Evolutionary conservation across 2,329 filamentous ascomycete genomes (phyloP).

Genomic region (Aphanoascus verrucosus): DNA sequence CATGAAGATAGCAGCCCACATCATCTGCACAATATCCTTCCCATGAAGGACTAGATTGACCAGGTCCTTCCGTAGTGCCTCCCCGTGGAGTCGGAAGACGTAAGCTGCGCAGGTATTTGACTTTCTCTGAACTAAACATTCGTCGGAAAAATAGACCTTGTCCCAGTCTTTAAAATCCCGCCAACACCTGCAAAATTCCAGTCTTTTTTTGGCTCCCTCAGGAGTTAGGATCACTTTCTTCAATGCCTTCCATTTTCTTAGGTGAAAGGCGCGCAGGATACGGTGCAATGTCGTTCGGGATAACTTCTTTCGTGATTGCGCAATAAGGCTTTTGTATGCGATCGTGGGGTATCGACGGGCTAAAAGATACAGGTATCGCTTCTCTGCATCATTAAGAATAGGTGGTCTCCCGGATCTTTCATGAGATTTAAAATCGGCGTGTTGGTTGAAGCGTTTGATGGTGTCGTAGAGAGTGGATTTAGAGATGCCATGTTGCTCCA

Average conservation of each 20-base stretch:
- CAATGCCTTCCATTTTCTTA: neutral
- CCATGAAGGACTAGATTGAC: constrained; percentile 7
- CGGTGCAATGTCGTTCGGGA: neutral
- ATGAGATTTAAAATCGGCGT: neutral
- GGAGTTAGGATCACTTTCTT: neutral
- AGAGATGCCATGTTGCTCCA: neutral
- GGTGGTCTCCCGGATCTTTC: neutral
- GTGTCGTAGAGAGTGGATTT: neutral
- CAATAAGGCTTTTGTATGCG: neutral
- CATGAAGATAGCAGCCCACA: constrained; percentile 6
- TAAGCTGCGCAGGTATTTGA: neutral
- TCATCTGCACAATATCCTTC: constrained; percentile 3
- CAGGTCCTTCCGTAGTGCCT: neutral
- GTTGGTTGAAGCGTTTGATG: neutral
- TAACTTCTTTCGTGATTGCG: neutral
- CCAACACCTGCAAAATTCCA: neutral
- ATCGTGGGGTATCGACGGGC: neutral
- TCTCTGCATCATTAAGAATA: neutral
- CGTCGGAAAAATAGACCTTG: constrained; percentile 8
- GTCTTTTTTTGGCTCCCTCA: neutral
- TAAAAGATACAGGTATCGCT: neutral
- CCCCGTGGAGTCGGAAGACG: neutral
- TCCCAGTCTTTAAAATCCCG: neutral
- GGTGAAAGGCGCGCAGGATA: neutral
- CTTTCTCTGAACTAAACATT: constrained; percentile 11